Evolutionary conservation across 2,329 filamentous ascomycete species (phyloP).

Genomic region (Aureobasidium sp.): DNA sequence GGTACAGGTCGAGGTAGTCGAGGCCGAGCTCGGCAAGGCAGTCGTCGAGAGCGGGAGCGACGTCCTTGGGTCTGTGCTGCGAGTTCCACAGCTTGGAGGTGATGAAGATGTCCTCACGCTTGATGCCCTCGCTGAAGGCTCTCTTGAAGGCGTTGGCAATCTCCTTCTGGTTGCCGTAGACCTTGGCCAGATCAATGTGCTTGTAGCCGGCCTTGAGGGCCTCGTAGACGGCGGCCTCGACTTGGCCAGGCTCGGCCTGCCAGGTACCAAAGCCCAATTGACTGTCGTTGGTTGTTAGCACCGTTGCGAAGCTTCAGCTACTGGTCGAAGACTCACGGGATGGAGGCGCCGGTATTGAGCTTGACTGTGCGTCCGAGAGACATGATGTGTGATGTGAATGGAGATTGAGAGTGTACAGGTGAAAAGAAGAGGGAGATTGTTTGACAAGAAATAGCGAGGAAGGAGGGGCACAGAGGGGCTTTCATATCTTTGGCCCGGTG

Average conservation of each 20-base stretch:
- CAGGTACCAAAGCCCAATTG: conserved; percentile 65
- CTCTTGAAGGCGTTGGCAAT: conserved; percentile 65
- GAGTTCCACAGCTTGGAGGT: conserved; percentile 80
- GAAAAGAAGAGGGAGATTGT: not conserved
- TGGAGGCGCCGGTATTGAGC: conserved; percentile 31
- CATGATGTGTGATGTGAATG: not conserved
- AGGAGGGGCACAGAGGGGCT: not conserved
- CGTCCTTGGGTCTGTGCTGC: conserved; percentile 55
- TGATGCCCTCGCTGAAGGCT: conserved; percentile 57
- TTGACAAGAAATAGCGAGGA: not conserved
- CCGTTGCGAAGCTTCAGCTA: not conserved
- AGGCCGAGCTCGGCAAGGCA: conserved; percentile 53
- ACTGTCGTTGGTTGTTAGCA: conserved; percentile 3
- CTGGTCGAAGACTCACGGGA: conserved; percentile 19
- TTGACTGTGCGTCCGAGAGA: conserved; percentile 13
- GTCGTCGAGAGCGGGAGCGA: conserved; percentile 51
- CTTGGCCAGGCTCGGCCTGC: conserved; percentile 63
- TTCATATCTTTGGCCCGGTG: not conserved
- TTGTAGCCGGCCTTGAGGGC: conserved; percentile 16
- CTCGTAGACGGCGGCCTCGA: conserved; percentile 61
- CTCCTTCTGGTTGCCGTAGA: conserved; percentile 71
- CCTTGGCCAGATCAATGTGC: conserved; percentile 53
- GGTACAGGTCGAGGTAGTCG: conserved; percentile 61
- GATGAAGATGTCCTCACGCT: conserved; percentile 61
- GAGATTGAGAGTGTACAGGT: not conserved